These are phyloP conservation scores for Ophiostoma piceae DNA, from an alignment of 2,329 filamentous ascomycete genomes.

Conservation along the genomic window DNA sequence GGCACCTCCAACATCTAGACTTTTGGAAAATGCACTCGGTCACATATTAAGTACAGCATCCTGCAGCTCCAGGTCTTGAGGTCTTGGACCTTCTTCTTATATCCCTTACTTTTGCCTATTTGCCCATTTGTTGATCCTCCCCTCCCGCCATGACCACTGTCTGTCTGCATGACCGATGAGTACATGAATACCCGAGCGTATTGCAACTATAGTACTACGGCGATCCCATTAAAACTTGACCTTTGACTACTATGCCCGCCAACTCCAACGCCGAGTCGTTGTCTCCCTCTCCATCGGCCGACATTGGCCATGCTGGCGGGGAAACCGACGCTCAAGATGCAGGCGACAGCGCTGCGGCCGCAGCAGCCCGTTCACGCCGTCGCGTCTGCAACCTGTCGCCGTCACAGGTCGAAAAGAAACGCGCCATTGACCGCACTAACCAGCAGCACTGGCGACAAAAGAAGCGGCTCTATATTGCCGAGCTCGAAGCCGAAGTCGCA, in stretches of 20 bases:
- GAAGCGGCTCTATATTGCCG: constrained; percentile 17
- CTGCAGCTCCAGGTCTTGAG: background rate
- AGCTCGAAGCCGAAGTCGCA: constrained; percentile 20
- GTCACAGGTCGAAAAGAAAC: constrained; percentile 66
- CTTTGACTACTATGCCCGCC: background rate
- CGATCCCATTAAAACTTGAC: background rate
- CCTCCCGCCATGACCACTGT: background rate
- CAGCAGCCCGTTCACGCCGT: constrained; percentile 12
- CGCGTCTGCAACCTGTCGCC: constrained; percentile 54
- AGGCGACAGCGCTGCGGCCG: background rate
- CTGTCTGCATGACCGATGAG: background rate
- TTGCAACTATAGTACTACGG: background rate
- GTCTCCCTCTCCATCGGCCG: background rate
- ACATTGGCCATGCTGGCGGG: background rate
- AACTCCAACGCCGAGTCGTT: background rate
- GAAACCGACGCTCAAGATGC: background rate
- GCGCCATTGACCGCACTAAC: constrained; percentile 38
- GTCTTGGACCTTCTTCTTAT: background rate
- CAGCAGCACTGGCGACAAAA: constrained; percentile 22
- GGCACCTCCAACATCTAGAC: background rate
- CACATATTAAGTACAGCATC: background rate
- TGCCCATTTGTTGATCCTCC: background rate
- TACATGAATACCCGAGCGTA: background rate
- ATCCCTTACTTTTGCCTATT: background rate
- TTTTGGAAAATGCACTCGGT: background rate